Evolutionary conservation across 345 rosid genomes (phyloP).

Genomic region (Triadica sebifera): DNA sequence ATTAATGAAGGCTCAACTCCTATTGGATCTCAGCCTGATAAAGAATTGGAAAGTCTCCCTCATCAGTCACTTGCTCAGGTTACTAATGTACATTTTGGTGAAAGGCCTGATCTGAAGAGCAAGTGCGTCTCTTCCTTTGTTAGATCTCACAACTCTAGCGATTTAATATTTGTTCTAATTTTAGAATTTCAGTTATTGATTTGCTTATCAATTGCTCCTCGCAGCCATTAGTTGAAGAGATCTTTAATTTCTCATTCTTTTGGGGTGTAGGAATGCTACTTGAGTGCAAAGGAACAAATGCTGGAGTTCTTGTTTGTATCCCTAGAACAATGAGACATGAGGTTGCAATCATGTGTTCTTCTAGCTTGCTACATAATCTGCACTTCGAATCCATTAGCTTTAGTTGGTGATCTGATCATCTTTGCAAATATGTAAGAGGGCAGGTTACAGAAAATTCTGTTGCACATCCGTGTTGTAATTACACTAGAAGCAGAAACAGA

Average conservation of each 20-base stretch:
- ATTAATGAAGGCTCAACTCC: slow-evolving; percentile 34
- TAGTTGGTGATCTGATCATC: slow-evolving; percentile 48
- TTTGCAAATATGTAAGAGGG: no score
- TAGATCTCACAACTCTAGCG: no score
- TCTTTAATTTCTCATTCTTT: not conserved
- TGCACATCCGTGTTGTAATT: no score
- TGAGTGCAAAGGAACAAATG: slow-evolving; percentile 48
- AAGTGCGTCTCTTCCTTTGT: slow-evolving; percentile 18
- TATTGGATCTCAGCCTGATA: slow-evolving; percentile 18
- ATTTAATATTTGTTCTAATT: no score
- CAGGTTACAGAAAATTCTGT: no score
- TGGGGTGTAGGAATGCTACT: slow-evolving; percentile 46
- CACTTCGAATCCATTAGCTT: slow-evolving; percentile 77
- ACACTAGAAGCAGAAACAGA: no score
- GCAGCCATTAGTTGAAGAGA: no score
- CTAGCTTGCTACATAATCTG: slow-evolving; percentile 49
- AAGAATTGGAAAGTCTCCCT: slow-evolving; percentile 61
- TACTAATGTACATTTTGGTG: slow-evolving; percentile 53
- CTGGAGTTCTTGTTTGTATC: slow-evolving; percentile 71
- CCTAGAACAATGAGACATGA: slow-evolving; percentile 69
- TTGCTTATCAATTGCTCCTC: no score
- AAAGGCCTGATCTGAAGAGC: slow-evolving; percentile 68
- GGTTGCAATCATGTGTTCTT: slow-evolving; percentile 57
- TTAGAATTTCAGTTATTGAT: no score
- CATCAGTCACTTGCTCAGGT: slow-evolving; percentile 44